These are phyloP conservation scores for Verticillium isaacii DNA, from an alignment of 2,329 filamentous ascomycete species.

Conservation along the genomic window DNA sequence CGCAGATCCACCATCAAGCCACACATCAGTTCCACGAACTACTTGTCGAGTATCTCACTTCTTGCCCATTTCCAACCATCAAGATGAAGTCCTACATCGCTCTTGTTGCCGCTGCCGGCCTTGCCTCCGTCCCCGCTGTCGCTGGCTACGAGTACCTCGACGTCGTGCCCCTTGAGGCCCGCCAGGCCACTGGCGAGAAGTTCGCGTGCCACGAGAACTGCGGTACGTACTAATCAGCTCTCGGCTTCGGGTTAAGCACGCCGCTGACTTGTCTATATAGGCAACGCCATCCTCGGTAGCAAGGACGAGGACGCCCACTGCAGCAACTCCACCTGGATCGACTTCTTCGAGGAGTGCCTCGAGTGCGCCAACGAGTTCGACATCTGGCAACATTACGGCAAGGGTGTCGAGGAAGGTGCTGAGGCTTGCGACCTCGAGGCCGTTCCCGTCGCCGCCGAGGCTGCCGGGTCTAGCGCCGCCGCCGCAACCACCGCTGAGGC, in stretches of 20 bases:
- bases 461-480: not conserved
- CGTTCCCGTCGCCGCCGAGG: constrained; percentile 2
- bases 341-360: constrained; percentile 34
- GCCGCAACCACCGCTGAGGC: not conserved
- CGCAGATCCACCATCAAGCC: not conserved
- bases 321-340: constrained; percentile 30
- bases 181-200: constrained; percentile 6
- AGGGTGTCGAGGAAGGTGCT: constrained; percentile 26
- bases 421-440: constrained; percentile 18
- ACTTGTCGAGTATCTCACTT: not conserved
- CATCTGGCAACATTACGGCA: constrained; percentile 40
- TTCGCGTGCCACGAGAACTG: constrained; percentile 37
- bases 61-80: not conserved
- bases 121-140: not conserved
- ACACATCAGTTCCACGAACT: not conserved
- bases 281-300: constrained; percentile 28
- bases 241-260: not conserved
- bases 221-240: constrained; percentile 23
- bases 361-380: constrained; percentile 35
- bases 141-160: constrained; percentile 1
- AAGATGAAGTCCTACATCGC: constrained; percentile 2
- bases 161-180: constrained; percentile 8
- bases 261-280: constrained; percentile 10
- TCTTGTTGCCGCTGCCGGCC: not conserved
- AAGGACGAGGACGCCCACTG: constrained; percentile 27